These are phyloP conservation scores for Pythium dissimile DNA, from an alignment of 352 stramenopile genomes.

Conservation along the genomic window DNA sequence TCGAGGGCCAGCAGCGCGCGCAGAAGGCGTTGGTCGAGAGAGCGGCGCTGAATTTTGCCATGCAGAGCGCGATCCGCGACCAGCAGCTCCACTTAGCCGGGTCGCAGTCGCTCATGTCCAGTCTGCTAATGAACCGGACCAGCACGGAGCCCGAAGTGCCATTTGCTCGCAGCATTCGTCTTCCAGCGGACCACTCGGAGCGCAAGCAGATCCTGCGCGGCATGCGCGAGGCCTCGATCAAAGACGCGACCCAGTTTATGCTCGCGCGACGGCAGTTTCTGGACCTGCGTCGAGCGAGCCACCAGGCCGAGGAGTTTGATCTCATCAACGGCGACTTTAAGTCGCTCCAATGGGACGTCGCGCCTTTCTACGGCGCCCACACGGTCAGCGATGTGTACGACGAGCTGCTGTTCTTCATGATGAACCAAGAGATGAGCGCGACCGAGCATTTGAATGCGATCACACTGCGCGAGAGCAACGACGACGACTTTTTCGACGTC, in stretches of 20 bases:
- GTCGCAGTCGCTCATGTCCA: neutral
- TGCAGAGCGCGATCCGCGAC: neutral
- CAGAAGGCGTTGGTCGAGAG: neutral
- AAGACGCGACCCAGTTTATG: neutral
- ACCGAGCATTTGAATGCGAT: neutral
- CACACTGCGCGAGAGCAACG: neutral
- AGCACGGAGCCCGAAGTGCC: neutral
- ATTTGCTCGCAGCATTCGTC: neutral
- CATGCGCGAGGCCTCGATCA: neutral
- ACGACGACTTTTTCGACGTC: neutral
- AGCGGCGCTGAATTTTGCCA: neutral
- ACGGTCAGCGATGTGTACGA: neutral
- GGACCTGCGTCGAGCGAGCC: neutral
- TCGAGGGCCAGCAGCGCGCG: neutral
- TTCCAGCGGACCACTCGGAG: neutral
- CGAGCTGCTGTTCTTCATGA: neutral
- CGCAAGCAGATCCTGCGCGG: neutral
- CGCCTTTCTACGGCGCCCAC: neutral
- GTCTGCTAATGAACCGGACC: neutral
- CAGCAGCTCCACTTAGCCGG: neutral
- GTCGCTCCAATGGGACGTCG: neutral
- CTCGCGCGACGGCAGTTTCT: neutral
- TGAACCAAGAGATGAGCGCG: neutral
- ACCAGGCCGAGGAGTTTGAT: neutral
- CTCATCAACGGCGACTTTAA: neutral